These are phyloP conservation scores for Starmera quercuum DNA, from an alignment of 805 yeast genomes.

Conservation along the genomic window DNA sequence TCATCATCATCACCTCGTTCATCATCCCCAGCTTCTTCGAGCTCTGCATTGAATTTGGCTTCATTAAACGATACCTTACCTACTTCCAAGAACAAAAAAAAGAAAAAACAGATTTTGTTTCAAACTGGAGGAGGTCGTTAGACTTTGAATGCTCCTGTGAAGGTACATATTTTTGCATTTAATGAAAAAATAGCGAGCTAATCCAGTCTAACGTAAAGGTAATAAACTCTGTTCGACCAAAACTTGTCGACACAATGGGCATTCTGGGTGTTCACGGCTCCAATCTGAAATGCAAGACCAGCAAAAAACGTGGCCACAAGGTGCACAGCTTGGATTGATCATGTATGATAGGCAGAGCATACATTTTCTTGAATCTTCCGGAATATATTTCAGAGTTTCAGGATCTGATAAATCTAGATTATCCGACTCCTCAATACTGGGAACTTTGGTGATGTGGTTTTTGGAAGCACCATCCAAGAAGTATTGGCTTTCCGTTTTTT, in stretches of 20 bases:
- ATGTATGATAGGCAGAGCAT: constrained; percentile 77
- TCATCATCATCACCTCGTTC: constrained; percentile 5
- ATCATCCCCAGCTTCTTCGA: constrained; percentile 9
- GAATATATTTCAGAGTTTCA: constrained; percentile 53
- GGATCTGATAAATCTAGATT: constrained; percentile 53
- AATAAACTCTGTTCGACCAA: constrained; percentile 29
- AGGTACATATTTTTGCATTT: too few relatives aligned
- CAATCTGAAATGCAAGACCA: constrained; percentile 89
- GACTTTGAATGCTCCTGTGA: too few relatives aligned
- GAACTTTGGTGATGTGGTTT: constrained; percentile 7
- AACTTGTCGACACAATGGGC: constrained; percentile 82
- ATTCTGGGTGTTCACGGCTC: constrained; percentile 81
- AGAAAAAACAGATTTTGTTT: constrained; percentile 47
- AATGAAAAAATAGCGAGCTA: background rate
- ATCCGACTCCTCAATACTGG: background rate
- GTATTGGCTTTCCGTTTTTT: constrained; percentile 5
- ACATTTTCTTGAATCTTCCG: constrained; percentile 65
- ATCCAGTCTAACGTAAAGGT: constrained; percentile 12
- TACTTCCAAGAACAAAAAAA: constrained; percentile 32
- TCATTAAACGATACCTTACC: constrained; percentile 10
- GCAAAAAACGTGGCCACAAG: constrained; percentile 91
- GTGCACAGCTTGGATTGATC: constrained; percentile 77
- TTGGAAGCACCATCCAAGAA: constrained; percentile 7
- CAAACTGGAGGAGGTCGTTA: constrained; percentile 36
- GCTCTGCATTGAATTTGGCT: constrained; percentile 13